phyloP scores from a whole-genome alignment of 2,329 filamentous ascomycete species.

The Xylaria sp. region DNA sequence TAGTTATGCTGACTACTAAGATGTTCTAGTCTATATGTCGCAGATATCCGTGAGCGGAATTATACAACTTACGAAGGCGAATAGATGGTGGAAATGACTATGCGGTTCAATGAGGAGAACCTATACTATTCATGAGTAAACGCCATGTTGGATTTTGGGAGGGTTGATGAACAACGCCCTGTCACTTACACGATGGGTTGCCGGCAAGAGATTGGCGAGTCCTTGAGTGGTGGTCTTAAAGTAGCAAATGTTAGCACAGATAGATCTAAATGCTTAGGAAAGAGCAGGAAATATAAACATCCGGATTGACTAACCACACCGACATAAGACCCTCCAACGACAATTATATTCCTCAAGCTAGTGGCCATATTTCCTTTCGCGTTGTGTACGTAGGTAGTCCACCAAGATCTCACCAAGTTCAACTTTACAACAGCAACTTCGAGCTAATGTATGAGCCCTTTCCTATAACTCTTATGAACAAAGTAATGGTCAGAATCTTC shows the following conservation, averaged over 20 bases:
- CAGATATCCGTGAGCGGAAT: not conserved
- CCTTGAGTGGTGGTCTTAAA: constrained; percentile 49
- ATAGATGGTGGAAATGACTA: constrained; percentile 61
- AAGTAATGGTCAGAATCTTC: not conserved
- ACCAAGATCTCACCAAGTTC: not conserved
- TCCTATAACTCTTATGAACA: not conserved
- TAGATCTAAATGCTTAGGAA: not conserved
- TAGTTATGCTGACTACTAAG: not conserved
- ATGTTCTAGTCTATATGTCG: not conserved
- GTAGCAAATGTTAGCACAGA: constrained; percentile 7
- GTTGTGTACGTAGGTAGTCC: not conserved
- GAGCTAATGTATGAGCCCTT: not conserved
- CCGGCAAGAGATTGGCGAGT: constrained; percentile 52
- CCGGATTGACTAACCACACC: constrained; percentile 49
- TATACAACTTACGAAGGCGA: constrained; percentile 52
- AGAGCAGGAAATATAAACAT: not conserved
- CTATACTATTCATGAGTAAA: constrained; percentile 32
- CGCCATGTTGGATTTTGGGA: not conserved
- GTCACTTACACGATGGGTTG: constrained; percentile 48
- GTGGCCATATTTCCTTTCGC: constrained; percentile 36
- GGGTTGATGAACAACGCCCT: not conserved
- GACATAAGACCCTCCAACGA: constrained; percentile 60
- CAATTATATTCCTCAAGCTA: constrained; percentile 52
- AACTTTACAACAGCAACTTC: not conserved
- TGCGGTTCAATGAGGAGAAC: constrained; percentile 59